Conservation (phyloP, 2,329 filamentous ascomycete genomes). For the Mycosphaerella arachidis region DNA sequence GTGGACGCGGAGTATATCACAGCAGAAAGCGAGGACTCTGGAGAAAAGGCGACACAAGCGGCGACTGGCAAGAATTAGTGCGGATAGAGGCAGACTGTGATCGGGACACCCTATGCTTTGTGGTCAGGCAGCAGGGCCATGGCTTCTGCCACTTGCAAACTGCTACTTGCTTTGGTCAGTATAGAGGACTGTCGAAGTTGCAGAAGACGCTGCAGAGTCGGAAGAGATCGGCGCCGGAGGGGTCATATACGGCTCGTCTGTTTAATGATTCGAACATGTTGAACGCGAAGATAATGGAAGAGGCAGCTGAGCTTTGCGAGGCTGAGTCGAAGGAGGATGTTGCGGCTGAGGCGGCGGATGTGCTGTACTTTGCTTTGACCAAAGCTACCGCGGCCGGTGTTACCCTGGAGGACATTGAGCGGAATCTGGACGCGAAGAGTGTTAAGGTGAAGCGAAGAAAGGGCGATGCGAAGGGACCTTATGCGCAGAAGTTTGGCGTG, state of each 20-base stretch:
- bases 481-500: slow-evolving; percentile 78
- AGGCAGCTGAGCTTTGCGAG: slow-evolving; percentile 90
- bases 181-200: slow-evolving; percentile 73
- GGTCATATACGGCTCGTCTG: slow-evolving; percentile 88
- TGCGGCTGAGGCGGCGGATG: slow-evolving; percentile 6
- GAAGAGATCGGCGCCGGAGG: slow-evolving; percentile 75
- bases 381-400: slow-evolving; percentile 84
- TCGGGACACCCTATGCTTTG: slow-evolving; percentile 83
- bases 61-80: slow-evolving; percentile 86
- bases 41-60: slow-evolving; percentile 94
- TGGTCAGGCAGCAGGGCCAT: slow-evolving; percentile 80
- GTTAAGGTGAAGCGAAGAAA: slow-evolving; percentile 90
- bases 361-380: slow-evolving; percentile 87
- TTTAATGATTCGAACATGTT: slow-evolving; percentile 89
- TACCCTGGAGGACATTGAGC: slow-evolving; percentile 81
- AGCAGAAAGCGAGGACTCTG: slow-evolving; percentile 92
- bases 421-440: slow-evolving; percentile 88
- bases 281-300: slow-evolving; percentile 96
- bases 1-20: slow-evolving; percentile 83
- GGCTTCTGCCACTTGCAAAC: slow-evolving; percentile 93
- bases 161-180: slow-evolving; percentile 84
- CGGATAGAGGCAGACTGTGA: slow-evolving; percentile 87
- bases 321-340: slow-evolving; percentile 51
- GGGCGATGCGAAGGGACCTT: slow-evolving; percentile 91
- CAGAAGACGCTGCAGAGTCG: slow-evolving; percentile 81